Evolutionary conservation across 306 rosid genomes (phyloP).

Genomic region (Dryas alaskensis): DNA sequence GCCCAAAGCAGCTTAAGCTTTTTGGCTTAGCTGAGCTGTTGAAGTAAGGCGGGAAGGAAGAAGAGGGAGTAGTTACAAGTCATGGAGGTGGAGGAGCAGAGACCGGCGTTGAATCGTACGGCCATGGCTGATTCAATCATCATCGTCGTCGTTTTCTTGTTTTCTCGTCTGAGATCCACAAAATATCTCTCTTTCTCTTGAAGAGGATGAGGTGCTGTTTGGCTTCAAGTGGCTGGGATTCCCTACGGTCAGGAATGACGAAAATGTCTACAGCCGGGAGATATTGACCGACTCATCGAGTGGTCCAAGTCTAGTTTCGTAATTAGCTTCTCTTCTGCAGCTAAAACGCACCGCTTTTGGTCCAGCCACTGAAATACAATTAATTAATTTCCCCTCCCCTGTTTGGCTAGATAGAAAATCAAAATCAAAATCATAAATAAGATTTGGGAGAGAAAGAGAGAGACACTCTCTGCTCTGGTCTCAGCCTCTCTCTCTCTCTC

Average conservation of each 20-base stretch:
- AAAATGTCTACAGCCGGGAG: background rate
- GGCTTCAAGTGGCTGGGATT: constrained; percentile 3
- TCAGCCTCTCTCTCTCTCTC: background rate
- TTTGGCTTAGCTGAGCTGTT: background rate
- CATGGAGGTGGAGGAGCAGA: constrained; percentile 43
- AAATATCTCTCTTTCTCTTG: background rate
- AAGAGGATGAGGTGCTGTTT: background rate
- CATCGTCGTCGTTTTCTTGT: constrained; percentile 20
- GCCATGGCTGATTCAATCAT: constrained; percentile 71
- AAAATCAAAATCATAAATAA: background rate
- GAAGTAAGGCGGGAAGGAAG: background rate
- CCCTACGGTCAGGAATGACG: background rate
- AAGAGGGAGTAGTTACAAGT: constrained; percentile 41
- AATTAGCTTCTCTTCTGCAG: background rate
- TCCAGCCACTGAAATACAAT: background rate
- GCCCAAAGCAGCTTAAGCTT: background rate
- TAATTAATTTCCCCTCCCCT: background rate
- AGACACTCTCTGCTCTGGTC: background rate
- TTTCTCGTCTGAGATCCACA: background rate
- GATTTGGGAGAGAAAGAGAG: background rate
- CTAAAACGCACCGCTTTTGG: background rate
- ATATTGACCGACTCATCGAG: too few relatives aligned
- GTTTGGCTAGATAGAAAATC: constrained; percentile 3
- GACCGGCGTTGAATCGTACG: constrained; percentile 54
- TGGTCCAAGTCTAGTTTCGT: background rate